A percentile compares a stretch with the other conserved stretches of the same genome.
These are phyloP conservation scores for Sporothrix mexicana DNA, from an alignment of 2,329 filamentous ascomycete species.

Conservation along the genomic window DNA sequence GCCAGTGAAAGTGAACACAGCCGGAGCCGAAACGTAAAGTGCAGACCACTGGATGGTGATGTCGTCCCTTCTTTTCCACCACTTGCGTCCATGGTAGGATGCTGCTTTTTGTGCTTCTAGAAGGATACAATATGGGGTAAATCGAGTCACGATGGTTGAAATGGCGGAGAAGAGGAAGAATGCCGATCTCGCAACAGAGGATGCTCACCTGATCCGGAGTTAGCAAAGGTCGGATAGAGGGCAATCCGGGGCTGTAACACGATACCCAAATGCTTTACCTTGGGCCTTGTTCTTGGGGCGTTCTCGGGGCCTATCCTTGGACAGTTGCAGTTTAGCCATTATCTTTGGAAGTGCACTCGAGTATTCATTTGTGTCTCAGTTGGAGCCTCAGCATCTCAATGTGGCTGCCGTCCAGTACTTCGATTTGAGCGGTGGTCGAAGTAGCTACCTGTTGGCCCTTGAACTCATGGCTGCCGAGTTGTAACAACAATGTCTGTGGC, in stretches of 20 bases:
- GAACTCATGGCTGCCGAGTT: no score
- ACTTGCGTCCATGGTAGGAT: constrained; percentile 7
- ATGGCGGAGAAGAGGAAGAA: not conserved
- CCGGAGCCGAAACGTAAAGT: not conserved
- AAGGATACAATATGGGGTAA: constrained; percentile 8
- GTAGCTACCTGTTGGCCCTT: no score
- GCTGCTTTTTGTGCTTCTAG: constrained; percentile 9
- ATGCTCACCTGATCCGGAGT: constrained; percentile 15
- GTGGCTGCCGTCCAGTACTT: no score
- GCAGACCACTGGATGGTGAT: not conserved
- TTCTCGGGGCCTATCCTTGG: not conserved
- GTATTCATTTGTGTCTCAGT: not conserved
- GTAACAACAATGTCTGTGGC: no score
- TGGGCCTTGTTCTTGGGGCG: no score
- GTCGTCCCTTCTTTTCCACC: constrained; percentile 7
- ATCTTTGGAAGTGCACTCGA: not conserved
- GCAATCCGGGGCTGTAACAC: constrained; percentile 4
- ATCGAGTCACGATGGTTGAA: not conserved
- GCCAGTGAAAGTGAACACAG: constrained; percentile 2
- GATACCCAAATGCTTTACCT: no score
- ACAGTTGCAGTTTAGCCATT: constrained; percentile 8
- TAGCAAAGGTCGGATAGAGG: not conserved
- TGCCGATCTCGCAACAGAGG: not conserved
- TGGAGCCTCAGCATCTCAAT: no score
- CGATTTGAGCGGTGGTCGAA: no score